Conservation (phyloP, 176 grass and related monocot genomes). For the Oryza longistaminata region DNA sequence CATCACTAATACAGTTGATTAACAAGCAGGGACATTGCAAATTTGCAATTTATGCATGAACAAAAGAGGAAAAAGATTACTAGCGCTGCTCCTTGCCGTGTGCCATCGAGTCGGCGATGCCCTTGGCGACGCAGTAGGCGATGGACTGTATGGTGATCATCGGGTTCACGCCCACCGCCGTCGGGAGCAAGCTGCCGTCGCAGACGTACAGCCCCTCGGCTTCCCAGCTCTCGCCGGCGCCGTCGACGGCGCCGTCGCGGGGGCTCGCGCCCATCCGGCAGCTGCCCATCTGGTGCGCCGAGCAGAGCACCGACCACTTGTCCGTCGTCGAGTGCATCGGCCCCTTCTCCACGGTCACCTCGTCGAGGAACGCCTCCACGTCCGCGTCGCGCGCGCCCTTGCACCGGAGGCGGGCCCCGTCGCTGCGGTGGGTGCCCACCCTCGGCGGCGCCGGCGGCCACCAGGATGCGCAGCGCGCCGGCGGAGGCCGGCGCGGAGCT, state of each 20-base stretch:
- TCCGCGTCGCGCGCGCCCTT: slow-evolving; percentile 60
- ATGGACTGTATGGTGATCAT: slow-evolving; percentile 85
- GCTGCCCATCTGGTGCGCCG: slow-evolving; percentile 90
- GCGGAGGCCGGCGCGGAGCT: slow-evolving; percentile 55
- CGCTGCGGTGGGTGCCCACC: slow-evolving; percentile 81
- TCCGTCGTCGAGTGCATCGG: slow-evolving; percentile 43
- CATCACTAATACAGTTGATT: too few relatives aligned
- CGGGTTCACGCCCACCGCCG: slow-evolving; percentile 76
- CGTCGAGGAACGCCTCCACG: slow-evolving; percentile 69
- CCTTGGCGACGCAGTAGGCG: slow-evolving; percentile 62
- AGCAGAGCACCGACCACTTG: slow-evolving; percentile 52
- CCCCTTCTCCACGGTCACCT: slow-evolving; percentile 48
- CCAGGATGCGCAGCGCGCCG: slow-evolving; percentile 55
- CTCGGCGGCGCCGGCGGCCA: slow-evolving; percentile 74
- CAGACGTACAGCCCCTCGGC: slow-evolving; percentile 75
- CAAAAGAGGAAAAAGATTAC: background rate
- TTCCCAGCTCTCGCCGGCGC: slow-evolving; percentile 76
- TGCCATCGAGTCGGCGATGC: slow-evolving; percentile 48
- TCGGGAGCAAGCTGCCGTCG: slow-evolving; percentile 74
- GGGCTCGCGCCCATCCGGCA: slow-evolving; percentile 68
- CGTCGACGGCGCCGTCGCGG: slow-evolving; percentile 60
- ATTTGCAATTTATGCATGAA: too few relatives aligned
- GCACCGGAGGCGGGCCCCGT: slow-evolving; percentile 56
- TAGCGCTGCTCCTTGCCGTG: background rate
- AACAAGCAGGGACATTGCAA: too few relatives aligned